Evolutionary conservation across 352 stramenopile species (phyloP).

Genomic region (Pythium diclinum): DNA sequence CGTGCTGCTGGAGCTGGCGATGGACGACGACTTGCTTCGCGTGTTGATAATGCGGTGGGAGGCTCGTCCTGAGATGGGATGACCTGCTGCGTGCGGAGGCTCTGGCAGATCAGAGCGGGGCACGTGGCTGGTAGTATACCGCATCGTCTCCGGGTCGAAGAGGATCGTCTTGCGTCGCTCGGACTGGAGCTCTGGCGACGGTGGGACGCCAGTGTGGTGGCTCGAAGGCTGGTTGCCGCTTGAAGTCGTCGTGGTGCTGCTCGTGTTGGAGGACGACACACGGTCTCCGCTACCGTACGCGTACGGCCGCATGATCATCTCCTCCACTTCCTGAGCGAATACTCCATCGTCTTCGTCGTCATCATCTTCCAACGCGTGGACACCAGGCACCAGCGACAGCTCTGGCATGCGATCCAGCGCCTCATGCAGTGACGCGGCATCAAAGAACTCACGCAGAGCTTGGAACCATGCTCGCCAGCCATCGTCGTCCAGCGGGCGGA

Average conservation of each 20-base stretch:
- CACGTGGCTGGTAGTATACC: conserved; percentile 2
- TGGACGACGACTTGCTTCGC: conserved; percentile 8
- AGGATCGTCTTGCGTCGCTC: conserved; percentile 17
- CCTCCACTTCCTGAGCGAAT: conserved; percentile 21
- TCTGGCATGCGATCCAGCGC: conserved; percentile 39
- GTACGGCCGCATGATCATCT: conserved; percentile 25
- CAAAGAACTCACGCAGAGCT: conserved; percentile 43
- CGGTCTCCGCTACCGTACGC: conserved; percentile 10
- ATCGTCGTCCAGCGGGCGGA: conserved; percentile 33
- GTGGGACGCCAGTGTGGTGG: conserved; percentile 12
- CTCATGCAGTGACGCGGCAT: conserved; percentile 36
- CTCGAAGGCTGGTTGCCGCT: conserved; percentile 3
- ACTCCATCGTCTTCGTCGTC: conserved; percentile 15
- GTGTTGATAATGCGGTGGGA: conserved; percentile 7
- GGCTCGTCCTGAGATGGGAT: neutral
- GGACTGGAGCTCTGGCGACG: neutral
- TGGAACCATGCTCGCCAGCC: conserved; percentile 53
- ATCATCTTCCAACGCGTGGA: conserved; percentile 18
- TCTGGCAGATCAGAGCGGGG: neutral
- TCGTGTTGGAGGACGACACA: conserved; percentile 8
- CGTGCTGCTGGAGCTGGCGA: neutral
- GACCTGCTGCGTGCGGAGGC: neutral
- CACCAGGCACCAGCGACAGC: conserved; percentile 26
- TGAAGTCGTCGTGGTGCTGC: conserved; percentile 2
- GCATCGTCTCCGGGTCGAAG: conserved; percentile 11